Conservation (phyloP, 148 eudicot species). For the Limonium bicolor region DNA sequence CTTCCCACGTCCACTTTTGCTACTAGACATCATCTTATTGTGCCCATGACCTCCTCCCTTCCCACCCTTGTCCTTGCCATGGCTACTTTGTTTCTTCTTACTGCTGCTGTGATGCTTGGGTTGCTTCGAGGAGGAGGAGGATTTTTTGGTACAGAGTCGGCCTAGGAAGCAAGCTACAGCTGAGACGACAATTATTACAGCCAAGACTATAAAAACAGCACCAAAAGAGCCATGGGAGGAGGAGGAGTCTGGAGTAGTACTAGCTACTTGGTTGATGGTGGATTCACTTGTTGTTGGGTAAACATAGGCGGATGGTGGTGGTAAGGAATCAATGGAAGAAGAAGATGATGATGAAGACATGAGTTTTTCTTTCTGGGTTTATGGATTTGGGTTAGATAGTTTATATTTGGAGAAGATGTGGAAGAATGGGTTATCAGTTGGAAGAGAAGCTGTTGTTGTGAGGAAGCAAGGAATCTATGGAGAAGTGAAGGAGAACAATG, state of each 20-base stretch:
- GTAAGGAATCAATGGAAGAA: slow-evolving; percentile 13
- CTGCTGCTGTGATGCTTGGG: slow-evolving; percentile 13
- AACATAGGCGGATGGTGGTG: slow-evolving; percentile 17
- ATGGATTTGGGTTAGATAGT: neutral
- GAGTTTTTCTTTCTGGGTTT: too few relatives aligned
- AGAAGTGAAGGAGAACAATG: too few relatives aligned
- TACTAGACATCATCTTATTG: neutral
- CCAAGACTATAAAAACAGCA: slow-evolving; percentile 62
- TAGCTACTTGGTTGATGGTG: slow-evolving; percentile 4
- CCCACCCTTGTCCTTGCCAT: too few relatives aligned
- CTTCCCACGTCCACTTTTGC: neutral
- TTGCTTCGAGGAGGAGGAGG: slow-evolving; percentile 12
- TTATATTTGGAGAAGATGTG: too few relatives aligned
- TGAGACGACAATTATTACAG: slow-evolving; percentile 43
- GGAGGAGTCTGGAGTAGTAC: slow-evolving; percentile 30
- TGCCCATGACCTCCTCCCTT: too few relatives aligned
- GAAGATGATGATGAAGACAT: too few relatives aligned
- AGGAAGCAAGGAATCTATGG: too few relatives aligned
- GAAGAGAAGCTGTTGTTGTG: too few relatives aligned
- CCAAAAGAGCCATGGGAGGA: slow-evolving; percentile 75
- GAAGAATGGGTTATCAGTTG: too few relatives aligned
- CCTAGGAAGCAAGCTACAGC: slow-evolving; percentile 62
- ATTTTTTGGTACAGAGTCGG: slow-evolving; percentile 36
- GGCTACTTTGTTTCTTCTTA: neutral
- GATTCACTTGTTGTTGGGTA: slow-evolving; percentile 28